These are phyloP conservation scores for Blastobotrys peoriensis DNA, from an alignment of 805 yeast species.

Conservation along the genomic window DNA sequence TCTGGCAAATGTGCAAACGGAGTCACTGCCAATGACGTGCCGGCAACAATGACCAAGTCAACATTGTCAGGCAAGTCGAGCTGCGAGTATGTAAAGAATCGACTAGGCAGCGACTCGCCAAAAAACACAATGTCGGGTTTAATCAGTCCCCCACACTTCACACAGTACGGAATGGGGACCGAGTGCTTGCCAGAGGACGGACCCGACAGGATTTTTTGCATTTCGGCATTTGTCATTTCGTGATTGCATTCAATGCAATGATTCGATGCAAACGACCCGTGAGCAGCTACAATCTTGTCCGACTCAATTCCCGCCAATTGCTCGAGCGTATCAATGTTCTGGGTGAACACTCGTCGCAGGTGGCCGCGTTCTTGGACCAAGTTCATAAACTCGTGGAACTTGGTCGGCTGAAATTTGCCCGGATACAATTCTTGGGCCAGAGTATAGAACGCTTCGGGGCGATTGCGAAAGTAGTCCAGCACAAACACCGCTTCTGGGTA, in stretches of 20 bases:
- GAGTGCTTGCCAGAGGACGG: constrained; percentile 13
- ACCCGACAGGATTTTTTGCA: constrained; percentile 18
- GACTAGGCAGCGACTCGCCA: constrained; percentile 77
- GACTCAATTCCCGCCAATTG: constrained; percentile 69
- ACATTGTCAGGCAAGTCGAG: constrained; percentile 42
- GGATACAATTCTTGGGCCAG: constrained; percentile 84
- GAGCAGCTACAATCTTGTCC: constrained; percentile 77
- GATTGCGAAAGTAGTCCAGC: constrained; percentile 66
- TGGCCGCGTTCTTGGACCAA: constrained; percentile 57
- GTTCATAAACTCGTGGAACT: constrained; percentile 68
- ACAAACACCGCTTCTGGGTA: constrained; percentile 96
- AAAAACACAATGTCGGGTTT: constrained; percentile 94
- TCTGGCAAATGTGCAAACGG: constrained; percentile 85
- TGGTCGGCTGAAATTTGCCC: constrained; percentile 77
- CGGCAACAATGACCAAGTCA: constrained; percentile 80
- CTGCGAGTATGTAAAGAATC: constrained; percentile 68
- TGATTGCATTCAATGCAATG: constrained; percentile 74
- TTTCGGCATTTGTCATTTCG: constrained; percentile 39
- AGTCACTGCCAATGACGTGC: constrained; percentile 81
- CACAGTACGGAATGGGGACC: constrained; percentile 41
- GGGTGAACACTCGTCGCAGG: constrained; percentile 74
- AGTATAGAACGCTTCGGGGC: constrained; percentile 79
- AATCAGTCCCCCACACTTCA: constrained; percentile 62
- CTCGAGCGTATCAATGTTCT: constrained; percentile 90
- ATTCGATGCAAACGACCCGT: constrained; percentile 83